A percentile compares a stretch with the other conserved stretches of the same genome.
phyloP scores from a whole-genome alignment of 2,329 filamentous ascomycete genomes.

The Aspergillus novofumigatus region DNA sequence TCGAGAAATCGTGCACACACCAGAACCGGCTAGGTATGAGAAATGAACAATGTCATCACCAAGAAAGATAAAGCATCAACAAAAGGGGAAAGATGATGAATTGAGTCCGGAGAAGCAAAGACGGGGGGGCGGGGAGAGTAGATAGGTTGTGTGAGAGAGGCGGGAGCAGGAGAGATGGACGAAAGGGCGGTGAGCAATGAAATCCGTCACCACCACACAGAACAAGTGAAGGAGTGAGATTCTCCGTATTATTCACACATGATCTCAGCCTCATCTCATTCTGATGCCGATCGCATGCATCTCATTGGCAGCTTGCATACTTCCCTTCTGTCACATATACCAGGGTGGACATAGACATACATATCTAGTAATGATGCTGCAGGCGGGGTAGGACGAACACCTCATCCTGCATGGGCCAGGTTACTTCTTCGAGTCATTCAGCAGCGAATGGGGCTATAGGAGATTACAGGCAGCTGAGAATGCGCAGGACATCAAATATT shows the following conservation, averaged over 20 bases:
- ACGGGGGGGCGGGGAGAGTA: constrained; percentile 4
- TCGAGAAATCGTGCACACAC: background rate
- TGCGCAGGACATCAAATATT: background rate
- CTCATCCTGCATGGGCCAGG: background rate
- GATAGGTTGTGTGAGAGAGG: constrained; percentile 3
- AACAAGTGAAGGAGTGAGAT: background rate
- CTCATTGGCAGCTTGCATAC: background rate
- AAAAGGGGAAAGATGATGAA: background rate
- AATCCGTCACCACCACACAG: background rate
- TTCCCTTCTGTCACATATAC: background rate
- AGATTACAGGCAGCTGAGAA: background rate
- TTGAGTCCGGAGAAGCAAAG: constrained; percentile 2
- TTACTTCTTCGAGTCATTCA: background rate
- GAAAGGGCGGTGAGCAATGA: background rate
- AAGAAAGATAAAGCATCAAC: background rate
- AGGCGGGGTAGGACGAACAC: constrained; percentile 1
- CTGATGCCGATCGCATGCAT: background rate
- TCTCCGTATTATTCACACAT: background rate
- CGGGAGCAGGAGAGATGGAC: background rate
- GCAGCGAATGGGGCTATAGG: background rate
- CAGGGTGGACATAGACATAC: background rate
- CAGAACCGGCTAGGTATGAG: background rate
- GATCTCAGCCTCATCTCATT: constrained; percentile 2
- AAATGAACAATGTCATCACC: background rate
- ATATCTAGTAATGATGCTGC: background rate